Base-by-base conservation (phyloP, 495 filamentous ascomycete species). In the Penicillium dipodomyicola region DNA sequence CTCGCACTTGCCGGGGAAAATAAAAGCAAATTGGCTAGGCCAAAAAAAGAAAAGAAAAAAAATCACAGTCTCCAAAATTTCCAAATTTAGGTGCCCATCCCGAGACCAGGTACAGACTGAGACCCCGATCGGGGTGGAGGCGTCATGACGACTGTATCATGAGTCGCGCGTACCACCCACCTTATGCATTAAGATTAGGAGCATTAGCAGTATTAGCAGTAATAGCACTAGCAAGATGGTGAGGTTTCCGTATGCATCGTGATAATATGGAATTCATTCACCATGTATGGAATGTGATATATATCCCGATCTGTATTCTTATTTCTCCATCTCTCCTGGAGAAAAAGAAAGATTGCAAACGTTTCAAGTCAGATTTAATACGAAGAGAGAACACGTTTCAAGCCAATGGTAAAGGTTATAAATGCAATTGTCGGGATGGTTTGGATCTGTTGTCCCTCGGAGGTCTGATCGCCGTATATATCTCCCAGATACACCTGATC, bases 141-240 rank as follows among this genome's bases (percentile, higher is more conserved):
- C 52, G 52, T 47, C 52, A 54, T 54, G 29, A 54, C 52, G 52
- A 54, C 33, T 54, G 52, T 54, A 54, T 54, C 52, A 54, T 54
- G 52, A 54, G 52, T 54, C 52, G 52, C 52, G 42, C 43, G 52
- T 54, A 54, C 52, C 52, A 46, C 52, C 40, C 32, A 35, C 20
- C 22, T 32, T 32, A 25, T 50, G 32, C 32, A n/a, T 48, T 48
- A 9, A 15, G 35, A 43, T 52, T 15, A 30, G 19, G 10, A 32
- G 23, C 25, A 41, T 47, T 47, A 4, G 17, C 10, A 20, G 3
- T 10, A 4, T 43, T 17, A 10, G 17, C 10, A 20, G 3, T 10
- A 4, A 23, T 17, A 10, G 7, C 17, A 32, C 30, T n/a, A 8
- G 14, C 10, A 30, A 9, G 44, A 19, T 48, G 5, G 9, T 32